Evolutionary conservation across 2,329 filamentous ascomycete genomes (phyloP).

Genomic region (Alternaria sp.): DNA sequence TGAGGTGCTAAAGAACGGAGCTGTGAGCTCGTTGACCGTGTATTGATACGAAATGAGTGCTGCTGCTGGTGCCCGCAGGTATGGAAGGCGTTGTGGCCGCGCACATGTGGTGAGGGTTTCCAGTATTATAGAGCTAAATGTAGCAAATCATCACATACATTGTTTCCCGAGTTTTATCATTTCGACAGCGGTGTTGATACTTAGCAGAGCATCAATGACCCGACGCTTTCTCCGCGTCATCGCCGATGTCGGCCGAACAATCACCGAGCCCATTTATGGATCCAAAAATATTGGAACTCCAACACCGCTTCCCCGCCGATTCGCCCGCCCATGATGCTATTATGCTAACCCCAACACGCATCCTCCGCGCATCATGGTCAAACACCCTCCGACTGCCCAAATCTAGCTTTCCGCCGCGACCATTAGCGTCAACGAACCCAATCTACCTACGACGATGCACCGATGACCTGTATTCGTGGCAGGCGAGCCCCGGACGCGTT

Average conservation of each 20-base stretch:
- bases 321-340: conserved; percentile 41
- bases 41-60: conserved; percentile 62
- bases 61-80: not conserved
- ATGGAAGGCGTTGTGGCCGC: not conserved
- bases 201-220: not conserved
- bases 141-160: no score
- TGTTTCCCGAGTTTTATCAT: not conserved
- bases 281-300: conserved; percentile 19
- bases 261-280: conserved; percentile 12
- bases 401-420: conserved; percentile 57
- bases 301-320: conserved; percentile 10
- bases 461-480: conserved; percentile 90
- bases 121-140: no score
- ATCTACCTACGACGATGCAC: conserved; percentile 76
- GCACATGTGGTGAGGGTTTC: no score
- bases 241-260: conserved; percentile 19
- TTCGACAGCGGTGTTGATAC: not conserved
- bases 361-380: conserved; percentile 51
- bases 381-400: conserved; percentile 56
- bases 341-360: conserved; percentile 47
- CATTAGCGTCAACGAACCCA: conserved; percentile 36
- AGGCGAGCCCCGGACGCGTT: conserved; percentile 58
- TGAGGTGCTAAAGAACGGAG: conserved; percentile 92
- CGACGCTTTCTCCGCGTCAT: conserved; percentile 6
- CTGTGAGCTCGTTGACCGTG: conserved; percentile 86